Evolutionary conservation across 768 basidiomycete genomes (phyloP).

Genomic region (Pilatotrama ljubarskyi): DNA sequence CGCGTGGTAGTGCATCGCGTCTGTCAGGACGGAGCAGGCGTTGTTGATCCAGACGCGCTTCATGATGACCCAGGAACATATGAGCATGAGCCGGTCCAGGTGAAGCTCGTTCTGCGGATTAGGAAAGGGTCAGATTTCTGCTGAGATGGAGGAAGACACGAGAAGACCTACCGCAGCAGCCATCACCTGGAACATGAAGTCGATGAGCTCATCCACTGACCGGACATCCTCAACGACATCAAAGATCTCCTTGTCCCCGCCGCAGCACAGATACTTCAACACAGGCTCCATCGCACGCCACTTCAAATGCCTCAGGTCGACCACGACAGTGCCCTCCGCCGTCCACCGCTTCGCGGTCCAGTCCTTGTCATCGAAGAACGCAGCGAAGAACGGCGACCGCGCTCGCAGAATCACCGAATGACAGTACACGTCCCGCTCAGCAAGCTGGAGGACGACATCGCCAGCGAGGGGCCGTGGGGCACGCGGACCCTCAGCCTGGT

Average conservation of each 20-base stretch:
- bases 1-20: conserved; percentile 80
- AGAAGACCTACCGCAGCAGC: conserved; percentile 67
- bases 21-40: conserved; percentile 74
- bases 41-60: conserved; percentile 70
- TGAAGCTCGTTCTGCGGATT: conserved; percentile 75
- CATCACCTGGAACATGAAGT: conserved; percentile 86
- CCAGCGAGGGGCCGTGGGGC: conserved; percentile 38
- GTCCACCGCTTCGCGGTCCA: conserved; percentile 74
- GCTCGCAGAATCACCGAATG: conserved; percentile 81
- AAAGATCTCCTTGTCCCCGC: conserved; percentile 67
- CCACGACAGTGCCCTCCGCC: conserved; percentile 50
- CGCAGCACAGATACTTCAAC: conserved; percentile 75
- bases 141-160: background rate
- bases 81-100: conserved; percentile 77
- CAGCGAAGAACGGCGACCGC: conserved; percentile 79
- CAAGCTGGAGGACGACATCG: conserved; percentile 73
- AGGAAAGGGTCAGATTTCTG: background rate
- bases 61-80: conserved; percentile 80
- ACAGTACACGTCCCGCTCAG: conserved; percentile 61
- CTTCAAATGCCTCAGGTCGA: conserved; percentile 70
- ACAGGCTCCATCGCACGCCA: conserved; percentile 80
- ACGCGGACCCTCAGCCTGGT: conserved; percentile 25
- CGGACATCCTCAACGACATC: conserved; percentile 60
- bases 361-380: conserved; percentile 77
- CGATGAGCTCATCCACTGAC: conserved; percentile 72